A percentile compares a stretch with the other conserved stretches of the same genome.
Evolutionary conservation across 2,329 filamentous ascomycete species (phyloP).

Genomic region (Penicillium concentricum): DNA sequence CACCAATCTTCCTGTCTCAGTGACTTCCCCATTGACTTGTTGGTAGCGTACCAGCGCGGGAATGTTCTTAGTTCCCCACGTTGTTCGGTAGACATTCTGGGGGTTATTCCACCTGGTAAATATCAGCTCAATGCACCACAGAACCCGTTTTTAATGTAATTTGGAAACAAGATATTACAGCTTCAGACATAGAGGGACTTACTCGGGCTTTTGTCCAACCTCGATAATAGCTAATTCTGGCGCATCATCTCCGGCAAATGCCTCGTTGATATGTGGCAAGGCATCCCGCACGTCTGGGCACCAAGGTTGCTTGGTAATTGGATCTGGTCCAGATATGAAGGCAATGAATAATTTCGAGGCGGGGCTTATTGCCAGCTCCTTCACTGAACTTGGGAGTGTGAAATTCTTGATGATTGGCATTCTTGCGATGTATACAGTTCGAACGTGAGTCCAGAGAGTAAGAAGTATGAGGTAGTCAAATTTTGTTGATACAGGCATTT

Average conservation of each 20-base stretch:
- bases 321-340: constrained; percentile 40
- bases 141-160: neutral
- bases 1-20: constrained; percentile 33
- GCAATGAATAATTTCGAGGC: constrained; percentile 33
- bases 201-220: constrained; percentile 39
- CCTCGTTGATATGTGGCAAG: constrained; percentile 31
- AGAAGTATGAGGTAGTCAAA: neutral
- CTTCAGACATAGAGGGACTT: constrained; percentile 12
- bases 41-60: constrained; percentile 39
- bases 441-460: neutral
- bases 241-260: constrained; percentile 28
- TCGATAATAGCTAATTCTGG: constrained; percentile 32
- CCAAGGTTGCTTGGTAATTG: constrained; percentile 39
- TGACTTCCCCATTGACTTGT: constrained; percentile 29
- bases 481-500: neutral
- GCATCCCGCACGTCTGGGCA: constrained; percentile 43
- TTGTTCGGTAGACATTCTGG: constrained; percentile 35
- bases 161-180: neutral
- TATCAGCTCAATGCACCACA: neutral
- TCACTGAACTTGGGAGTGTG: constrained; percentile 17
- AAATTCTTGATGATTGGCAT: constrained; percentile 33
- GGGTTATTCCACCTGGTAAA: constrained; percentile 35
- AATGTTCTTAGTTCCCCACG: constrained; percentile 36
- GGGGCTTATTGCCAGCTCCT: constrained; percentile 12
- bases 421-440: neutral